Evolutionary conservation across 2,329 filamentous ascomycete species (phyloP).

Genomic region (Lecanosticta acicola): DNA sequence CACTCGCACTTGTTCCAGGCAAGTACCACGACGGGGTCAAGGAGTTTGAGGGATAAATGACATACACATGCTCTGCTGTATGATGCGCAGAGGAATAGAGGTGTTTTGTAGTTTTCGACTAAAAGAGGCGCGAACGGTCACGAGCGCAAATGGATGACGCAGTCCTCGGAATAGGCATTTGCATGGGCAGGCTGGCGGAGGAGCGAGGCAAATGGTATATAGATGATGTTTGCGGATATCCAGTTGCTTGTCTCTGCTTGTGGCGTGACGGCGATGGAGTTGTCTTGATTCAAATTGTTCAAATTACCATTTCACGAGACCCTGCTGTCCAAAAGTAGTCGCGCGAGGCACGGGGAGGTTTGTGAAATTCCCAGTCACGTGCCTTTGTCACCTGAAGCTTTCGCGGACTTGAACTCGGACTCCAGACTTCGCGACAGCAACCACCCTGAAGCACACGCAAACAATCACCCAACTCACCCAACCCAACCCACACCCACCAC

Average conservation of each 20-base stretch:
- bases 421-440: no score
- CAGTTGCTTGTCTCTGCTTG: conserved; percentile 1
- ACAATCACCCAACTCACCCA: background rate
- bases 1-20: conserved; percentile 67
- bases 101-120: background rate
- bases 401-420: no score
- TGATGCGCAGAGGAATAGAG: background rate
- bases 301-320: background rate
- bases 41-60: conserved; percentile 51
- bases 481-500: no score
- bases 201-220: background rate
- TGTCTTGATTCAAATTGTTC: background rate
- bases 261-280: background rate
- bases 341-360: no score
- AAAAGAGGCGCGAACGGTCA: conserved; percentile 2
- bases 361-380: background rate
- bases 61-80: background rate
- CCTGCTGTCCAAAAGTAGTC: no score
- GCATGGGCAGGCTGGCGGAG: background rate
- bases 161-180: conserved; percentile 3
- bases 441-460: background rate
- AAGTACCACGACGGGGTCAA: conserved; percentile 55
- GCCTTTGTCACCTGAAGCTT: no score
- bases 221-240: conserved; percentile 8
- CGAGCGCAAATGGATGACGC: background rate